A percentile compares a stretch with the other conserved stretches of the same genome.
Conservation (phyloP, 257 asterid genomes). For the Fraxinus pennsylvanica region DNA sequence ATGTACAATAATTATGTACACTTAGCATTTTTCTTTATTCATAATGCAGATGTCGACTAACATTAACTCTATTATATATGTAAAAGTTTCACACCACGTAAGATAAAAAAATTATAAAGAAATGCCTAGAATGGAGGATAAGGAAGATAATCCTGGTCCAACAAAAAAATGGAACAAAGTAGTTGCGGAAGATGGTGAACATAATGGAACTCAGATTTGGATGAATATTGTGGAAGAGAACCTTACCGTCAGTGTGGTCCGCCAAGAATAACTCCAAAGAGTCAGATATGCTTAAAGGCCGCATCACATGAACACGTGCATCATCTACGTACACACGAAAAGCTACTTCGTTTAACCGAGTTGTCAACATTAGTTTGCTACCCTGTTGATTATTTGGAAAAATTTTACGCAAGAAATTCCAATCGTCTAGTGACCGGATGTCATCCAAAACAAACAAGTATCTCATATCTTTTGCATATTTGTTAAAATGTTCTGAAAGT, state of each 20-base stretch:
- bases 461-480: background rate
- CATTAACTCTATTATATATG: too few relatives aligned
- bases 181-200: background rate
- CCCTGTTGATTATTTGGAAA: background rate
- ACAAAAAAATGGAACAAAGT: too few relatives aligned
- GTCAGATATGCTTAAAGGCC: background rate
- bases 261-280: background rate
- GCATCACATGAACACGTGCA: background rate
- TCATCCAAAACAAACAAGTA: background rate
- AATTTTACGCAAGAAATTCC: background rate
- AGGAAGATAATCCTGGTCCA: too few relatives aligned
- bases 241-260: background rate
- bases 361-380: background rate
- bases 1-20: too few relatives aligned
- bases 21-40: too few relatives aligned
- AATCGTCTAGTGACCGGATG: background rate
- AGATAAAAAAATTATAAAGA: too few relatives aligned
- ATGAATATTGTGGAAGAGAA: background rate
- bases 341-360: background rate
- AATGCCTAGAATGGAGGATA: too few relatives aligned
- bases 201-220: background rate
- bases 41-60: too few relatives aligned
- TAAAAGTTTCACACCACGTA: too few relatives aligned
- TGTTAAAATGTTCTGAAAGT: background rate
- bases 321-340: background rate